phyloP scores from a whole-genome alignment of 164 flowering plant species.

The Berberis thunbergii region DNA sequence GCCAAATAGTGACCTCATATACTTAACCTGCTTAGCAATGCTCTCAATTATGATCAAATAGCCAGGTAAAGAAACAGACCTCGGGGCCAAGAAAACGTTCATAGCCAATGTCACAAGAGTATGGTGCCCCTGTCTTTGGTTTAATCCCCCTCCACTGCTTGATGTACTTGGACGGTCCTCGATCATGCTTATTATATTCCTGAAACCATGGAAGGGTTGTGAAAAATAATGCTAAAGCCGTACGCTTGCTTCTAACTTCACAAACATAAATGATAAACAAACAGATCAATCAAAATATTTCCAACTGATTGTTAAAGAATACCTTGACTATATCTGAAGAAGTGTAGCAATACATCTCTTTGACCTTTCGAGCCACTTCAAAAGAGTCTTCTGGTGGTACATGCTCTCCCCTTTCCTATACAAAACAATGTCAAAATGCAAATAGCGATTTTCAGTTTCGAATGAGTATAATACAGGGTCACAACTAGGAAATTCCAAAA shows the following conservation, averaged over 20 bases:
- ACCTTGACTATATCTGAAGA: constrained; percentile 97
- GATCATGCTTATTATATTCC: constrained; percentile 96
- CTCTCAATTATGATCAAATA: neutral
- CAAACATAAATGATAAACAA: neutral
- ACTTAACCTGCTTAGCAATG: too few species aligned
- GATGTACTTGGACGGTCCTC: constrained; percentile 82
- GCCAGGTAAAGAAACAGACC: constrained; percentile 34
- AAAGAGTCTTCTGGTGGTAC: constrained; percentile 94
- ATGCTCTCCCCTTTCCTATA: constrained; percentile 99
- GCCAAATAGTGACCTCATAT: too few species aligned
- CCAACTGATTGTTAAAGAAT: constrained; percentile 1
- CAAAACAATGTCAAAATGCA: constrained; percentile 12
- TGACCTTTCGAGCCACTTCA: constrained; percentile 95
- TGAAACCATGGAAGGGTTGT: constrained; percentile 21
- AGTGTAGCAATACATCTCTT: constrained; percentile 92
- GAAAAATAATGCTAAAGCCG: neutral
- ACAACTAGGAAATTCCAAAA: too few species aligned
- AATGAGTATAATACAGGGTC: too few species aligned
- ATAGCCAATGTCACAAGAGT: constrained; percentile 92
- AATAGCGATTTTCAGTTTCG: too few species aligned
- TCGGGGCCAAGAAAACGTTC: constrained; percentile 99
- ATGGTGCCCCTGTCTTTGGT: constrained; percentile 99
- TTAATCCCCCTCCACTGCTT: constrained; percentile 96
- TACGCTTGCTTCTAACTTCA: neutral
- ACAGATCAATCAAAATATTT: neutral